Evolutionary conservation across 441 rosid species (phyloP).

Genomic region (Arabidopsis lyrata): DNA sequence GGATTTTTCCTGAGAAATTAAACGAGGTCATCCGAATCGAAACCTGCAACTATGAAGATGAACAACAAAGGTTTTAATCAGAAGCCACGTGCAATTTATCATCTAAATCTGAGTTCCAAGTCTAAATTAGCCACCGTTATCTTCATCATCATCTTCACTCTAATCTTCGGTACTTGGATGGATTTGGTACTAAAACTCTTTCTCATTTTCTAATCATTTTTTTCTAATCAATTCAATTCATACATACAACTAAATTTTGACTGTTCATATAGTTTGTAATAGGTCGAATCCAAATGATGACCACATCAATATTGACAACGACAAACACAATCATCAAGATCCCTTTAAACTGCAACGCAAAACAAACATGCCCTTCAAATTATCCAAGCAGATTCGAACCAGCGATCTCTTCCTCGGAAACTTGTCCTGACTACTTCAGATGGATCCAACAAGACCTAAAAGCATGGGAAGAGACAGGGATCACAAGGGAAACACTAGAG

Average conservation of each 20-base stretch:
- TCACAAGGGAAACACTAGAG: conserved; percentile 60
- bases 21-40: not conserved
- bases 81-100: conserved; percentile 2
- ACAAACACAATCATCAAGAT: conserved; percentile 15
- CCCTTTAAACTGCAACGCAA: conserved; percentile 34
- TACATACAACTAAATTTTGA: not conserved
- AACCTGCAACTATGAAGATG: conserved; percentile 17
- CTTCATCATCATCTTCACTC: not conserved
- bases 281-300: conserved; percentile 15
- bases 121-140: not conserved
- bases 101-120: not conserved
- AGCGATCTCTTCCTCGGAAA: conserved; percentile 21
- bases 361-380: conserved; percentile 38
- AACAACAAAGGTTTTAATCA: conserved; percentile 21
- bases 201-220: not conserved
- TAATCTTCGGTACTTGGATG: conserved; percentile 8
- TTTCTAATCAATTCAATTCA: not conserved
- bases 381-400: conserved; percentile 29
- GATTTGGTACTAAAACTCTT: conserved; percentile 21
- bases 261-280: conserved; percentile 19
- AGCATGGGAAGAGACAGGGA: conserved; percentile 56
- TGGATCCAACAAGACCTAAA: conserved; percentile 69
- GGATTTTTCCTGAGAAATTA: not conserved
- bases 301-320: not conserved
- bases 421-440: conserved; percentile 65